Conservation (phyloP, 768 basidiomycete genomes). For the Chalciporus chontae region DNA sequence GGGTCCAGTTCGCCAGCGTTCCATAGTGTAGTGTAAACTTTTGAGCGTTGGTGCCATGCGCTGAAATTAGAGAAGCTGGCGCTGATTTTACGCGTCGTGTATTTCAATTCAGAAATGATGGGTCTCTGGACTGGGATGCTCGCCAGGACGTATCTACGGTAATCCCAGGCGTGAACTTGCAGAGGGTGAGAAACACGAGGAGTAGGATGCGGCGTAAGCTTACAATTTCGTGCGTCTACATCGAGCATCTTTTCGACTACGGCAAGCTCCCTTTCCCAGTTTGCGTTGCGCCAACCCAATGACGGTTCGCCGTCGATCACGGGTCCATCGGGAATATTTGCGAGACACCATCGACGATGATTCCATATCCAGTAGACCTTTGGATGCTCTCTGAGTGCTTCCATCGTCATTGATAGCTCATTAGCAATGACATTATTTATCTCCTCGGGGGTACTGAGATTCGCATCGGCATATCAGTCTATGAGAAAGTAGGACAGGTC, state of each 20-base stretch:
- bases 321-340: constrained; percentile 77
- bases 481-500: background rate
- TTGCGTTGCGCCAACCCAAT: constrained; percentile 69
- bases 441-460: constrained; percentile 53
- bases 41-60: constrained; percentile 97
- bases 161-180: constrained; percentile 92
- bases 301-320: constrained; percentile 39
- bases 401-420: constrained; percentile 80
- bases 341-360: constrained; percentile 92
- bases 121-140: constrained; percentile 60
- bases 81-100: constrained; percentile 88
- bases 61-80: constrained; percentile 96
- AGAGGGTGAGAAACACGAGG: constrained; percentile 3
- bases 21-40: constrained; percentile 69
- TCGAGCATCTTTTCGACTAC: constrained; percentile 93
- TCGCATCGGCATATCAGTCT: constrained; percentile 8
- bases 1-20: constrained; percentile 50
- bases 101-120: constrained; percentile 68
- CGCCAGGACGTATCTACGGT: constrained; percentile 80
- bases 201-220: constrained; percentile 24
- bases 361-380: constrained; percentile 99
- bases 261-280: constrained; percentile 83
- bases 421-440: constrained; percentile 60
- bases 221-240: constrained; percentile 90
- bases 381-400: constrained; percentile 77